A percentile compares a stretch with the other conserved stretches of the same genome.
These are phyloP conservation scores for Citrus australasica DNA, from an alignment of 345 rosid species.

Conservation along the genomic window DNA sequence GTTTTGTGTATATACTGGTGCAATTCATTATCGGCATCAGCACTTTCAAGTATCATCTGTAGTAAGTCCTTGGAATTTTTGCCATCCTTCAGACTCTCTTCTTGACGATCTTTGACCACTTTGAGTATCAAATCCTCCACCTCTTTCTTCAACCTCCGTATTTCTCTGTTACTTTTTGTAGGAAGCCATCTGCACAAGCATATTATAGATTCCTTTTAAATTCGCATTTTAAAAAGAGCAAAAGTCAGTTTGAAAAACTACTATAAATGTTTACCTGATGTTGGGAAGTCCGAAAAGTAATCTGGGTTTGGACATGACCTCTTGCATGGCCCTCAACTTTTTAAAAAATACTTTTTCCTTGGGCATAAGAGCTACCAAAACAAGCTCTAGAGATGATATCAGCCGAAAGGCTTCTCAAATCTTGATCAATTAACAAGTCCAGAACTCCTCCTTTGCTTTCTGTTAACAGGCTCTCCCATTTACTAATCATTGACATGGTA, in stretches of 20 bases:
- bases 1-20: neutral
- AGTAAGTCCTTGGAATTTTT: constrained; percentile 16
- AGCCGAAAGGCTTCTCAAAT: constrained; percentile 21
- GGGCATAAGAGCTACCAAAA: constrained; percentile 26
- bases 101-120: constrained; percentile 18
- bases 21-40: neutral
- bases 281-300: constrained; percentile 16
- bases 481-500: constrained; percentile 5
- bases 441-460: constrained; percentile 14
- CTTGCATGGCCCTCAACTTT: constrained; percentile 23
- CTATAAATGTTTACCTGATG: neutral
- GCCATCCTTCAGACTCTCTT: constrained; percentile 2
- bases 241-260: neutral
- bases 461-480: constrained; percentile 14
- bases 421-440: constrained; percentile 21
- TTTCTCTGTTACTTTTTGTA: constrained; percentile 19
- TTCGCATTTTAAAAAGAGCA: neutral
- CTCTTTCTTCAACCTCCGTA: constrained; percentile 22
- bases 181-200: constrained; percentile 9
- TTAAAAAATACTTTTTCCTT: constrained; percentile 22
- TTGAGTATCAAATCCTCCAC: constrained; percentile 16
- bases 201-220: neutral
- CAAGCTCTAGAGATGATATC: constrained; percentile 31
- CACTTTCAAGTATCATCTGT: constrained; percentile 23
- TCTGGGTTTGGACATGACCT: constrained; percentile 18